Evolutionary conservation across 768 basidiomycete species (phyloP).

Genomic region (Termitomyces eurrhizus): DNA sequence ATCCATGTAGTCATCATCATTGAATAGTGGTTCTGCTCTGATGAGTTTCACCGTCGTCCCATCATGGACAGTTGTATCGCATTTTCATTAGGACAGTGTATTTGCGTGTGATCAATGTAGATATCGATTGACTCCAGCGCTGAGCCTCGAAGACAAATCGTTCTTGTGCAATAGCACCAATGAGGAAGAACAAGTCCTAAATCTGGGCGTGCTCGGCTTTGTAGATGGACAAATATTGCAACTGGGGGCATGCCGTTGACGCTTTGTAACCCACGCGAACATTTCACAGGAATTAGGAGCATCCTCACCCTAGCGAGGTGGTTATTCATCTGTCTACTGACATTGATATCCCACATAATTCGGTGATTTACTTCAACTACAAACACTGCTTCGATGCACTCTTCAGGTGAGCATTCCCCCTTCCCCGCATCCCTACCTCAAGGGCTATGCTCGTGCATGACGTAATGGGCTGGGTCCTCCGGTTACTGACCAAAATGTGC

Average conservation of each 20-base stretch:
- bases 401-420: too few relatives aligned
- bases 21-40: conserved; percentile 9
- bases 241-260: conserved; percentile 23
- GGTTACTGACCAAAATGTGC: too few relatives aligned
- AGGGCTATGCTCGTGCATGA: too few relatives aligned
- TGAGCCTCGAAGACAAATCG: conserved; percentile 20
- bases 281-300: not conserved
- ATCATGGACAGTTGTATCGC: conserved; percentile 6
- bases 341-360: too few relatives aligned
- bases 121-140: conserved; percentile 27
- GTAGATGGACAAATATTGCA: conserved; percentile 27
- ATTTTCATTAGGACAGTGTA: conserved; percentile 8
- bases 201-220: conserved; percentile 20
- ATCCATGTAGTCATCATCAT: conserved; percentile 16
- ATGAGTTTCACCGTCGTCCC: conserved; percentile 21
- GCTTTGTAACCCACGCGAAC: not conserved
- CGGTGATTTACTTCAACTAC: too few relatives aligned
- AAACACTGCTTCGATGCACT: too few relatives aligned
- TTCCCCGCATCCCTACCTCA: too few relatives aligned
- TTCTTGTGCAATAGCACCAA: conserved; percentile 22
- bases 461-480: too few relatives aligned
- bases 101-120: conserved; percentile 23
- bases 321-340: too few relatives aligned
- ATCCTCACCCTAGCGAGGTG: conserved; percentile 6
- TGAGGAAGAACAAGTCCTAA: conserved; percentile 24